Percentiles rank a stretch among this genome's conserved stretches.
phyloP scores from a whole-genome alignment of 2,329 filamentous ascomycete species.

The Colletotrichum limetticola region DNA sequence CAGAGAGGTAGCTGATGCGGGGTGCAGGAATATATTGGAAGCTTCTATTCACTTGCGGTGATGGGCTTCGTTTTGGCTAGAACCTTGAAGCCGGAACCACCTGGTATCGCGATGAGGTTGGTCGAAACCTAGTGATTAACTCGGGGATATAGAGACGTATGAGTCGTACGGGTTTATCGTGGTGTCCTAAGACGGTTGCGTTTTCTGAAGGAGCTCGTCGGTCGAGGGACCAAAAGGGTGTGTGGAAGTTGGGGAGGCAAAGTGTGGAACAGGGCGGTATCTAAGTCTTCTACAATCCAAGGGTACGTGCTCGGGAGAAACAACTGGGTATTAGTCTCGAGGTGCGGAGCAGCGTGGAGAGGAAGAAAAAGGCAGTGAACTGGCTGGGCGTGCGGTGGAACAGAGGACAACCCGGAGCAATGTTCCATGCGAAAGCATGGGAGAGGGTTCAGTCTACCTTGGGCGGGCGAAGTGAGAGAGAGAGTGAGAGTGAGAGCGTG shows the following conservation, averaged over 20 bases:
- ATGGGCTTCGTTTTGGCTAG: conserved; percentile 27
- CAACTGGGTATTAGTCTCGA: neutral
- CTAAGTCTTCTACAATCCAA: conserved; percentile 32
- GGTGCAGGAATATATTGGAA: neutral
- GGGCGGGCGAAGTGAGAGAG: neutral
- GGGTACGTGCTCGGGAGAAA: conserved; percentile 23
- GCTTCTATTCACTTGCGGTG: conserved; percentile 6
- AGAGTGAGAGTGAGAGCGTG: conserved; percentile 6
- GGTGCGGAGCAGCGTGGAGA: neutral
- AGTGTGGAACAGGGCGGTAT: conserved; percentile 19
- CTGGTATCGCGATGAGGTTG: neutral
- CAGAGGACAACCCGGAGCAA: neutral
- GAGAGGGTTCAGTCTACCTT: neutral
- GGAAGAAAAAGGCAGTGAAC: neutral
- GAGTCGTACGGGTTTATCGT: neutral
- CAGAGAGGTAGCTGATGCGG: neutral
- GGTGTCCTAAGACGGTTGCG: neutral
- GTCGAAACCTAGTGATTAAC: neutral
- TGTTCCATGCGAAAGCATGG: conserved; percentile 12
- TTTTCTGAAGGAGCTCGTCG: neutral
- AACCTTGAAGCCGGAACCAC: conserved; percentile 25
- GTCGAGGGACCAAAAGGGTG: conserved; percentile 16
- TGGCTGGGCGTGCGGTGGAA: neutral
- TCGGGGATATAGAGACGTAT: neutral
- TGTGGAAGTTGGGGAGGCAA: too few species aligned